Evolutionary conservation across 2,329 filamentous ascomycete species (phyloP).

Genomic region (Sphaerulina vaccinii): DNA sequence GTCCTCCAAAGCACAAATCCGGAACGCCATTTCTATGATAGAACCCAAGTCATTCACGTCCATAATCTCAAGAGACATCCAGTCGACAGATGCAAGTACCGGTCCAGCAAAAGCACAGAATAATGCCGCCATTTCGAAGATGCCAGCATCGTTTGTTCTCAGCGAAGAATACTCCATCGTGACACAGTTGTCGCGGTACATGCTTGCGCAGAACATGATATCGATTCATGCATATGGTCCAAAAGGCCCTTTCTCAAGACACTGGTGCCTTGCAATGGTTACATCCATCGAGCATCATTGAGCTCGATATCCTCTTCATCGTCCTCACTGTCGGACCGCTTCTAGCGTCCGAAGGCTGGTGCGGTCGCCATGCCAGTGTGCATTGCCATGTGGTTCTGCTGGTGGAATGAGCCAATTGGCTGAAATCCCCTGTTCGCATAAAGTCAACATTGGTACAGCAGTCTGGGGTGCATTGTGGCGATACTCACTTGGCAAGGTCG

Average conservation of each 20-base stretch:
- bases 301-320: neutral
- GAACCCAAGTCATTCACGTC: neutral
- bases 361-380: slow-evolving; percentile 21
- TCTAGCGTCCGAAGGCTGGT: slow-evolving; percentile 18
- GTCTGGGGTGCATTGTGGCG: neutral
- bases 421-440: slow-evolving; percentile 46
- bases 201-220: neutral
- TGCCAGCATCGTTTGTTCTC: neutral
- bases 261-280: neutral
- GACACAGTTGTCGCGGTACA: neutral
- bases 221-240: too few relatives aligned
- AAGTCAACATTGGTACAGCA: slow-evolving; percentile 16
- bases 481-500: slow-evolving; percentile 50
- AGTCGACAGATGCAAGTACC: neutral
- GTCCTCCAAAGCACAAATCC: neutral
- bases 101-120: neutral
- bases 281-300: neutral
- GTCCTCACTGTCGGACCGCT: neutral
- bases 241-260: too few relatives aligned
- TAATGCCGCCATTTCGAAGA: neutral
- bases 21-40: neutral
- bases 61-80: neutral
- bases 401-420: slow-evolving; percentile 50
- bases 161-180: neutral
- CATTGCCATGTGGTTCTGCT: slow-evolving; percentile 36